Conservation (phyloP, 441 rosid genomes). For the Populus hybrid region DNA sequence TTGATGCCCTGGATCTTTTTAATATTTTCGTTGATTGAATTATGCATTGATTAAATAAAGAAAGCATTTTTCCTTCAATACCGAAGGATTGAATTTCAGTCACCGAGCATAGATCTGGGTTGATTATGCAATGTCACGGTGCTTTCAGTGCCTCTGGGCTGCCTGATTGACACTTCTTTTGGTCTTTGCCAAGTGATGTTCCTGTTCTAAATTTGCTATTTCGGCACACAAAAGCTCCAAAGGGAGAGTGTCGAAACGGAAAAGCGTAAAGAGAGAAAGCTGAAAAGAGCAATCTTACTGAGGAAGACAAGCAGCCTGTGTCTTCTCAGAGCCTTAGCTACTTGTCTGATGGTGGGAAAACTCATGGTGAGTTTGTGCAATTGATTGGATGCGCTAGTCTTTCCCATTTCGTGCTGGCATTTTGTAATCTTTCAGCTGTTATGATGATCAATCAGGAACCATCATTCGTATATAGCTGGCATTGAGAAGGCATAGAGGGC, state of each 20-base stretch:
- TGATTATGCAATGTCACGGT: conserved; percentile 47
- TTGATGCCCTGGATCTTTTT: neutral
- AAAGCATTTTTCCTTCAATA: neutral
- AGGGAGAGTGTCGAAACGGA: conserved; percentile 33
- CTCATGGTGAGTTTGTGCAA: neutral
- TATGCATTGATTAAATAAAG: neutral
- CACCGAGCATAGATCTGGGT: neutral
- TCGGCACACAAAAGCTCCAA: conserved; percentile 63
- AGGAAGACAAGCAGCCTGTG: conserved; percentile 57
- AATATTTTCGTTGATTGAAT: too few relatives aligned
- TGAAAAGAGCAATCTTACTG: conserved; percentile 57
- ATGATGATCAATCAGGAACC: conserved; percentile 31
- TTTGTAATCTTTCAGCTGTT: neutral
- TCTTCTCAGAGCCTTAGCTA: conserved; percentile 18
- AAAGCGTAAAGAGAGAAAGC: conserved; percentile 23
- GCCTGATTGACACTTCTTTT: conserved; percentile 25
- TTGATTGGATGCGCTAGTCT: too few relatives aligned
- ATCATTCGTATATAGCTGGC: conserved; percentile 44
- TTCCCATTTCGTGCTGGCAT: neutral
- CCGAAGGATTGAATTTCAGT: neutral
- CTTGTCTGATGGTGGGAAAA: conserved; percentile 33
- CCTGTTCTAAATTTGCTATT: conserved; percentile 54
- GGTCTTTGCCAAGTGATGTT: neutral
- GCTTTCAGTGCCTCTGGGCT: conserved; percentile 46
- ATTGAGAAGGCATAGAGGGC: conserved; percentile 23